A percentile compares a stretch with the other conserved stretches of the same genome.
Conservation (phyloP, 2,329 filamentous ascomycete genomes). For the Exophiala bonariae region DNA sequence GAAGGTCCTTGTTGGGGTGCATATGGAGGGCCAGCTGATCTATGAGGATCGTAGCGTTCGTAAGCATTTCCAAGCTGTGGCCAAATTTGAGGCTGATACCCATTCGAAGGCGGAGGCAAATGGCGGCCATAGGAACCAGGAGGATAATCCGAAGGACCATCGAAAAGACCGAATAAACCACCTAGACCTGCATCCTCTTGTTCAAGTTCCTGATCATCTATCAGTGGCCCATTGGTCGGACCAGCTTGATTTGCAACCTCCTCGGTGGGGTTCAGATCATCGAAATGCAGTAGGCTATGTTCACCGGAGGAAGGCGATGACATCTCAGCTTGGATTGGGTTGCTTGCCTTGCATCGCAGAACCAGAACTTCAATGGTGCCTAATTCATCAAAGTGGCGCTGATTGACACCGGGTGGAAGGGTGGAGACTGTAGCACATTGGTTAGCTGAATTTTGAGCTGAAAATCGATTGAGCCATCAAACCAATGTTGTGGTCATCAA, state of each 20-base stretch:
- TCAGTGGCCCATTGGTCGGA: background rate
- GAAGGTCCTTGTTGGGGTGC: constrained; percentile 8
- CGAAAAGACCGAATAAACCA: constrained; percentile 17
- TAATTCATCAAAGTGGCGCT: constrained; percentile 29
- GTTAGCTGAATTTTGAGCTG: constrained; percentile 3
- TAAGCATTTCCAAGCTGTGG: background rate
- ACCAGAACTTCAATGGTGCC: constrained; percentile 34
- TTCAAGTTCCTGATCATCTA: background rate
- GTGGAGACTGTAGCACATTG: constrained; percentile 11
- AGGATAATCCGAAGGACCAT: constrained; percentile 19
- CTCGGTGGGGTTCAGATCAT: constrained; percentile 8
- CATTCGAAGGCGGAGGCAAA: constrained; percentile 10
- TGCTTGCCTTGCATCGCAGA: constrained; percentile 27
- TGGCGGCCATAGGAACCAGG: background rate
- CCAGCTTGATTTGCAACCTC: constrained; percentile 19
- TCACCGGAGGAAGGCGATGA: constrained; percentile 22
- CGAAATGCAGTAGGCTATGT: constrained; percentile 22
- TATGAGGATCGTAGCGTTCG: background rate
- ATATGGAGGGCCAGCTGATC: constrained; percentile 6
- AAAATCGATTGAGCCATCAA: constrained; percentile 19
- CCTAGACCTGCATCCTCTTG: constrained; percentile 3
- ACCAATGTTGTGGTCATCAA: constrained; percentile 52
- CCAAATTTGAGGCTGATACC: constrained; percentile 8
- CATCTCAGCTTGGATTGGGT: constrained; percentile 8
- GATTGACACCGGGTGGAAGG: constrained; percentile 16